These are phyloP conservation scores for Sindora glabra DNA, from an alignment of 306 rosid genomes.

Conservation along the genomic window DNA sequence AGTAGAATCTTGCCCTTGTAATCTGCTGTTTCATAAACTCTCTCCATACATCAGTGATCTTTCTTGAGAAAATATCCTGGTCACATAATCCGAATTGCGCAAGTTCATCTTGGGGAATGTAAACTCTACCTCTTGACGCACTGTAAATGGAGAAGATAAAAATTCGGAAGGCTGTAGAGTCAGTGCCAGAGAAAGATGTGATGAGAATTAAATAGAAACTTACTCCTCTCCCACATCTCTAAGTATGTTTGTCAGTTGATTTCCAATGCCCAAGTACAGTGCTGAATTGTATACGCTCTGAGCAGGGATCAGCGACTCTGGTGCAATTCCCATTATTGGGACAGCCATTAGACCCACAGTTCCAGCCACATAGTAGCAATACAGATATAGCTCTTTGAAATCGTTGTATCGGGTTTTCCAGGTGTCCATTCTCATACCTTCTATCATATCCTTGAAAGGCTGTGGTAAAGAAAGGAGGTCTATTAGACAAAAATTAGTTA, in stretches of 20 bases:
- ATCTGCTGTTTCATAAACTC: slow-evolving; percentile 82
- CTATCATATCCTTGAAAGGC: slow-evolving; percentile 84
- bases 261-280: slow-evolving; percentile 71
- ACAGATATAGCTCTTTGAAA: slow-evolving; percentile 53
- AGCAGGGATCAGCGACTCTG: slow-evolving; percentile 44
- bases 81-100: slow-evolving; percentile 64
- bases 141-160: slow-evolving; percentile 16
- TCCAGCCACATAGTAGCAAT: slow-evolving; percentile 89
- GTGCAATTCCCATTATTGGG: slow-evolving; percentile 79
- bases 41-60: slow-evolving; percentile 58
- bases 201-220: slow-evolving; percentile 11
- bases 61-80: slow-evolving; percentile 50
- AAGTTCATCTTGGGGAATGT: slow-evolving; percentile 94
- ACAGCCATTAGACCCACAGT: slow-evolving; percentile 92
- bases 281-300: slow-evolving; percentile 58
- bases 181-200: neutral
- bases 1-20: slow-evolving; percentile 70
- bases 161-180: neutral
- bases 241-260: slow-evolving; percentile 81
- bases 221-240: slow-evolving; percentile 97
- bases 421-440: slow-evolving; percentile 90
- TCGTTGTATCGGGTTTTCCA: neutral
- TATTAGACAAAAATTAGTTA: neutral
- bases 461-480: neutral
- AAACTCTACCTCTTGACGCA: slow-evolving; percentile 79